Conservation (phyloP, 495 filamentous ascomycete genomes). For the Beverwykella pulmonaria region DNA sequence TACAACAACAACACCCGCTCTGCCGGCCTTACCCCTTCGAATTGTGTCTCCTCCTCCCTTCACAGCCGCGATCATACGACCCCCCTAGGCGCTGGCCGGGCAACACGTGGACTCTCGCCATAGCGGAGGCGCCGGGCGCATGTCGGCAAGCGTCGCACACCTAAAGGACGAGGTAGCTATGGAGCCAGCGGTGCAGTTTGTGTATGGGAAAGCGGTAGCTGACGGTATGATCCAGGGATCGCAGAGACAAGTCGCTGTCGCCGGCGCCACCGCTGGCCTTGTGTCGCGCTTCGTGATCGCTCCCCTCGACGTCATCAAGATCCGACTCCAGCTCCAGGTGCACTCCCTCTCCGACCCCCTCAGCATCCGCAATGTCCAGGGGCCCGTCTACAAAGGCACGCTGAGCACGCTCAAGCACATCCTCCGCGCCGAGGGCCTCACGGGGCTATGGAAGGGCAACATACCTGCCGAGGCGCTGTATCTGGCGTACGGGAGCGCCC, state of each 20-base stretch:
- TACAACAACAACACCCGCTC: conserved; percentile 7
- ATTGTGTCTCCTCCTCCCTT: background rate
- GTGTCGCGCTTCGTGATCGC: conserved; percentile 91
- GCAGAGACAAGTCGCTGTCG: conserved; percentile 74
- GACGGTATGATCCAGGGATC: conserved; percentile 63
- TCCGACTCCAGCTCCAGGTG: conserved; percentile 88
- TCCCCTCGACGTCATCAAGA: conserved; percentile 93
- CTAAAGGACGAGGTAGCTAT: conserved; percentile 81
- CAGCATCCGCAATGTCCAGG: conserved; percentile 54
- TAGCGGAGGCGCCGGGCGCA: conserved; percentile 54
- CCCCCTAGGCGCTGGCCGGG: background rate
- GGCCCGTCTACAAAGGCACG: conserved; percentile 79
- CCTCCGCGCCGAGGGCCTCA: conserved; percentile 74
- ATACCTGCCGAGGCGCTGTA: conserved; percentile 93
- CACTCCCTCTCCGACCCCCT: conserved; percentile 74
- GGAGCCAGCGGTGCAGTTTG: too few species aligned
- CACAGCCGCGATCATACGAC: background rate
- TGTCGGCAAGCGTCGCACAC: conserved; percentile 72
- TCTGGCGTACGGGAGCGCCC: conserved; percentile 80
- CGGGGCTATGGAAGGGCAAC: conserved; percentile 96
- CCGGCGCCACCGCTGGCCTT: conserved; percentile 85
- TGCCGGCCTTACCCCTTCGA: conserved; percentile 10
- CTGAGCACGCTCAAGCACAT: conserved; percentile 76
- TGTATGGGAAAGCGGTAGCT: background rate
- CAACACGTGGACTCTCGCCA: background rate